Evolutionary conservation across 1,284 basidiomycete genomes (phyloP), one percentile per base, ranked within the genome.

Genomic region (Limonomyces culmigenus): DNA sequence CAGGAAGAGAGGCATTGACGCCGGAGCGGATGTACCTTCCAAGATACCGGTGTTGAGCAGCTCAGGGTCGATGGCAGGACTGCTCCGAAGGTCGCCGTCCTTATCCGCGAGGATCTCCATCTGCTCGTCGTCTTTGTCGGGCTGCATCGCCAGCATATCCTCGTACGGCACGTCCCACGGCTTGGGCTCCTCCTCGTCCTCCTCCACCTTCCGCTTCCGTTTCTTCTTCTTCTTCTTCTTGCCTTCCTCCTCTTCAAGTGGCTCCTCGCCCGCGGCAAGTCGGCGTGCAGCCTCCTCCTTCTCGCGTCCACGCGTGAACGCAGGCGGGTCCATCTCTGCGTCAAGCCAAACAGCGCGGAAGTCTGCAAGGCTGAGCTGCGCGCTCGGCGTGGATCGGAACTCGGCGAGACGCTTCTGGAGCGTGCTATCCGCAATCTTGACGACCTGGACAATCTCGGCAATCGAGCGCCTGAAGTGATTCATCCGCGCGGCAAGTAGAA

Each of bases 391-490:
- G 45, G 71, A 73, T 48, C 80, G 85, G 62, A 98, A 99, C 59
- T 99, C 95, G 17, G 92, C 83, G n/a, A 98, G 62, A 13, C 95
- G 73, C 55, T 93, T 93, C 57, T 81, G 78, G 38, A 99, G 62
- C 3, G 95, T 98, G 5, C 78, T 78, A 46, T 97, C 91, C 18
- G 92, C 89, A 44, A 97, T 96, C 60, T 98, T 98, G 47, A 98
- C 95, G 5, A 98, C 91, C 52, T 95, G 89, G 10, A 97, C 91
- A 36, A 99, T 81, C 56, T 99, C 95, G 49, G 92, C 84, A 2
- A 97, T 69, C 16, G 79, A 86, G 32, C 95, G 67, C 27, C 92
- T 65, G 51, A 95, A 98, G 53, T 96, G 91, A 58, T 95, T 96
- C 95, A 99, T 98, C 15, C 95, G 76, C 20, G 91, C 93, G 0